These are phyloP conservation scores for Sporormia fimetaria DNA, from an alignment of 495 filamentous ascomycete species.

Conservation along the genomic window DNA sequence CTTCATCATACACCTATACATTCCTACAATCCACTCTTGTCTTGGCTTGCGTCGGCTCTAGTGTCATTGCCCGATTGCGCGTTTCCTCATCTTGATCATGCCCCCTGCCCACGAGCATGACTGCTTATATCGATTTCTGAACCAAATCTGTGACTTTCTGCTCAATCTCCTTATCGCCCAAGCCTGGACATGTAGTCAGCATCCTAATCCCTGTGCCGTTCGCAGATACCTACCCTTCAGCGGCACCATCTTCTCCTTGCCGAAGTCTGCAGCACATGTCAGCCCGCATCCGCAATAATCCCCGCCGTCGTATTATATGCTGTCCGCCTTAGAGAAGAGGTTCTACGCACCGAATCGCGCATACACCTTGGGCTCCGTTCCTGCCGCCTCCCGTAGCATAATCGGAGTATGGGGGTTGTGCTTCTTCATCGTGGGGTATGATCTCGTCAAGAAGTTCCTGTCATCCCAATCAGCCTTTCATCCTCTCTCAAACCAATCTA, in stretches of 20 bases:
- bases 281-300: conserved; percentile 3
- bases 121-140: conserved; percentile 36
- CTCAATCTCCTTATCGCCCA: conserved; percentile 88
- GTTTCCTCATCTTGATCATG: too few species aligned
- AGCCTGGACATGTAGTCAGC: too few species aligned
- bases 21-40: not conserved
- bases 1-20: not conserved
- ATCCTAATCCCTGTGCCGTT: too few species aligned
- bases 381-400: conserved; percentile 80
- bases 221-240: conserved; percentile 51
- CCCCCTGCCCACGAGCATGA: too few species aligned
- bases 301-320: too few species aligned
- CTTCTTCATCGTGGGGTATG: conserved; percentile 99
- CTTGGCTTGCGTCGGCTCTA: not conserved
- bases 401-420: conserved; percentile 93
- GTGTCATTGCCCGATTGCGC: not conserved
- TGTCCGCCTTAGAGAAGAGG: not conserved
- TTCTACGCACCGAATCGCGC: conserved; percentile 75
- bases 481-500: not conserved
- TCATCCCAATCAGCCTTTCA: conserved; percentile 1
- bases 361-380: conserved; percentile 71
- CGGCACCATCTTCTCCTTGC: conserved; percentile 75
- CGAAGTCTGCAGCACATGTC: conserved; percentile 48
- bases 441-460: conserved; percentile 80
- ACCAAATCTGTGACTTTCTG: conserved; percentile 73